Percentiles rank a stretch among this genome's conserved stretches.
Evolutionary conservation across 225 moss, liverwort and hornwort genomes (phyloP).

Genomic region (Sphagnum tenellum): DNA sequence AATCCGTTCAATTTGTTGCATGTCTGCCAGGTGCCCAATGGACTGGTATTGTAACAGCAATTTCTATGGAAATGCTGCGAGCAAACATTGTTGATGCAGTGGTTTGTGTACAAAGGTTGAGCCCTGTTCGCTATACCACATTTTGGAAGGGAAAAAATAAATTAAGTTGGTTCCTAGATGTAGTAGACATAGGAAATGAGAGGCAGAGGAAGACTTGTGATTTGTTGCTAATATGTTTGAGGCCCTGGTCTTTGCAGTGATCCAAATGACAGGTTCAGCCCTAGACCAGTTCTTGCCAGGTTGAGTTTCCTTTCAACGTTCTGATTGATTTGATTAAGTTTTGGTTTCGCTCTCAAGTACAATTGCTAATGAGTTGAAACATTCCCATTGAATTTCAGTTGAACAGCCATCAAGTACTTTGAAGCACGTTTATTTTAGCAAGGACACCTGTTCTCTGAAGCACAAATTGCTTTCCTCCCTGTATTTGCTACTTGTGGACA

Average conservation of each 20-base stretch:
- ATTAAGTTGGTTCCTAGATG: too few species aligned
- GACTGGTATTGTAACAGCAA: slow-evolving; percentile 95
- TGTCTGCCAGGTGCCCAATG: slow-evolving; percentile 83
- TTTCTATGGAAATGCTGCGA: slow-evolving; percentile 98
- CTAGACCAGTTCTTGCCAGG: slow-evolving; percentile 90
- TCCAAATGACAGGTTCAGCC: slow-evolving; percentile 88
- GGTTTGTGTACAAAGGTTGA: slow-evolving; percentile 90
- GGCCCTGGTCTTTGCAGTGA: slow-evolving; percentile 39
- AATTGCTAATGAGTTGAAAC: background rate
- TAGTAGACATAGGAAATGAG: too few species aligned
- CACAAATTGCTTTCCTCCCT: too few species aligned
- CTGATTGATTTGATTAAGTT: background rate
- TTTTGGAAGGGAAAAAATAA: background rate
- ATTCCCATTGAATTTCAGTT: too few species aligned
- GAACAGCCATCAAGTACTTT: too few species aligned
- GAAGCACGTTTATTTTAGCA: too few species aligned
- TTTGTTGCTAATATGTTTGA: background rate
- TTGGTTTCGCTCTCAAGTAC: background rate
- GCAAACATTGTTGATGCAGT: slow-evolving; percentile 80
- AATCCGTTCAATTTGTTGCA: background rate
- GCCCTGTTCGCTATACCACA: slow-evolving; percentile 5
- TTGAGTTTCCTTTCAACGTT: slow-evolving; percentile 14
- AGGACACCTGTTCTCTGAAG: too few species aligned
- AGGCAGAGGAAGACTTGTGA: background rate
- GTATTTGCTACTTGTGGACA: too few species aligned